Percentiles rank a stretch among this genome's conserved stretches.
Evolutionary conservation across 1,284 basidiomycete genomes (phyloP).

Genomic region (Dichomitus squalens): DNA sequence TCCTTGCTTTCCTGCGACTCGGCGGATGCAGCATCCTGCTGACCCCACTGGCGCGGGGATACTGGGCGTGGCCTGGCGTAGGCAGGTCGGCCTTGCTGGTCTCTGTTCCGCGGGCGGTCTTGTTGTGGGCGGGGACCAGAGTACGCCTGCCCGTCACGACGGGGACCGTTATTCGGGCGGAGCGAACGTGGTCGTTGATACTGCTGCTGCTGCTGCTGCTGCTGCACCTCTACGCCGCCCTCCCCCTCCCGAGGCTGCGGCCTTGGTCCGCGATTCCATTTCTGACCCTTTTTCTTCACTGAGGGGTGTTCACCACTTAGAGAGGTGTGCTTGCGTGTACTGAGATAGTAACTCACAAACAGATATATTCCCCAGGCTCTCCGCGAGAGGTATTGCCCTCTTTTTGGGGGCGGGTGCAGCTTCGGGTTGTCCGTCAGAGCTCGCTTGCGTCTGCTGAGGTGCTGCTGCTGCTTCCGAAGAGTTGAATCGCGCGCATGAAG

Average conservation of each 20-base stretch:
- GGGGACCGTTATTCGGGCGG: background rate
- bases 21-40: background rate
- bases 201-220: background rate
- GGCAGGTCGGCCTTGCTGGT: background rate
- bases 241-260: background rate
- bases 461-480: slow-evolving; percentile 15
- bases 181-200: background rate
- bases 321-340: too few relatives aligned
- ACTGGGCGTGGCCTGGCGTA: background rate
- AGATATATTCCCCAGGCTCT: slow-evolving; percentile 35
- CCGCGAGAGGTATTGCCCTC: slow-evolving; percentile 30
- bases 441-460: slow-evolving; percentile 1
- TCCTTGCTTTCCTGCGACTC: background rate
- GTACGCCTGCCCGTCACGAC: background rate
- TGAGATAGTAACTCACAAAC: slow-evolving; percentile 34
- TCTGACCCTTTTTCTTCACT: background rate
- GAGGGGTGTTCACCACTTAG: too few relatives aligned
- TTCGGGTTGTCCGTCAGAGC: background rate
- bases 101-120: background rate
- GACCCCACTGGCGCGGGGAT: background rate
- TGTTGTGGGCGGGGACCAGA: background rate
- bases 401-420: slow-evolving; percentile 11
- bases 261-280: background rate
- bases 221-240: background rate
- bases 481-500: slow-evolving; percentile 15